Conservation (phyloP, 108 stramenopile species). For the Cyclotella atomus region DNA sequence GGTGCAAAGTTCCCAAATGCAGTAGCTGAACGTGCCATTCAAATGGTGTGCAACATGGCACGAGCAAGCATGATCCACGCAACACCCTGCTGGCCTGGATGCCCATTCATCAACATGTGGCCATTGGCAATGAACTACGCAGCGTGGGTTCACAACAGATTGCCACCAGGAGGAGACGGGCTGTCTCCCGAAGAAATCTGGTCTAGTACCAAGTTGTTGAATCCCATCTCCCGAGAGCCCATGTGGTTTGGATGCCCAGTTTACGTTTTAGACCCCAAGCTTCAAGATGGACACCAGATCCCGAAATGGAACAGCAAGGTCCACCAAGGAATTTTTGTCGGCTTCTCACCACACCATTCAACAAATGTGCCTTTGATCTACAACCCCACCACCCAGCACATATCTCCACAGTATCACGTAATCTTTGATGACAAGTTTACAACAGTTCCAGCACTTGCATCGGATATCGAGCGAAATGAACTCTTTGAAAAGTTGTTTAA, state of each 20-base stretch:
- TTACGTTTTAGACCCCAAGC: not conserved
- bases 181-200: not conserved
- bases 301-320: not conserved
- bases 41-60: not conserved
- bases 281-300: conserved; percentile 2
- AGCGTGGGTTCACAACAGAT: not conserved
- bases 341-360: conserved; percentile 4
- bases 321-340: not conserved
- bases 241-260: conserved; percentile 4
- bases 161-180: not conserved
- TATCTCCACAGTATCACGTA: not conserved
- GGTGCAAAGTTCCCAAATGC: conserved; percentile 55
- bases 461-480: not conserved
- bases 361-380: not conserved
- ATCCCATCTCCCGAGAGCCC: not conserved
- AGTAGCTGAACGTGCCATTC: conserved; percentile 31
- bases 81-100: not conserved
- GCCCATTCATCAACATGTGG: not conserved
- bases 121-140: not conserved
- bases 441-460: not conserved
- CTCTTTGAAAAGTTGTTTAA: not conserved
- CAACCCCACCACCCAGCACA: not conserved
- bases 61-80: not conserved
- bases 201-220: not conserved
- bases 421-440: not conserved